Evolutionary conservation across 306 rosid species (phyloP), one percentile per base, ranked within the genome.

Genomic region (Macrotyloma uniflorum): DNA sequence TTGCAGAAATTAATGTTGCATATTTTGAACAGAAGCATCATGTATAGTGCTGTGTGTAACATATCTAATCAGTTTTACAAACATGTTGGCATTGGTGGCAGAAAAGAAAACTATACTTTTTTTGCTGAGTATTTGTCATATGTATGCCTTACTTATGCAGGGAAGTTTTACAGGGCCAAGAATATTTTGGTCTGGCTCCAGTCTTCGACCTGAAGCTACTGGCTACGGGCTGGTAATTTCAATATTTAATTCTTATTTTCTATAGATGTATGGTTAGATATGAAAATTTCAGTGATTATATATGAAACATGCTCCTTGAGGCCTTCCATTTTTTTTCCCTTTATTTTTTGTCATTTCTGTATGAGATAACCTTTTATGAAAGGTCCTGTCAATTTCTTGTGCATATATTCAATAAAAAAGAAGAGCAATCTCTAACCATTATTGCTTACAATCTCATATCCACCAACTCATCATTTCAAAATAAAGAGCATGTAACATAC

Each of bases 81-180:
- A 19, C 75, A 63, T 28, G 55, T 46, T 46, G 1, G n/a, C 19
- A 46, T 1, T 46, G 4, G 19, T 15, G 18, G 18, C 67, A 38
- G 83, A 67, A 79, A 71, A 47, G 38, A 75, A 59, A 63, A 54
- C 64, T 49, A 19, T 40, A 36, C 32, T 70, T 72, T 36, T 23
- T 75, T 14, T 57, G 75, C 5, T 42, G 63, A 67, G 72, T 67
- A 62, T 78, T 79, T 82, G 83, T 86, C 82, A 84, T 87, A 75
- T 81, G 77, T 77, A 67, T 86, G 67, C 83, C 86, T 87, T 85
- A 81, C 90, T 88, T 80, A 78, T 90, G 93, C 98, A 95, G 98
- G 98, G 98, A 88, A 92, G 95, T 87, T 95, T 95, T 88, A 92
- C 96, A 63, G 98, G 98, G 79, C 98, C 98, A 26, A 92, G 97